Base-by-base conservation (phyloP, 1,284 basidiomycete species). In the Bondarzewia mesenterica region DNA sequence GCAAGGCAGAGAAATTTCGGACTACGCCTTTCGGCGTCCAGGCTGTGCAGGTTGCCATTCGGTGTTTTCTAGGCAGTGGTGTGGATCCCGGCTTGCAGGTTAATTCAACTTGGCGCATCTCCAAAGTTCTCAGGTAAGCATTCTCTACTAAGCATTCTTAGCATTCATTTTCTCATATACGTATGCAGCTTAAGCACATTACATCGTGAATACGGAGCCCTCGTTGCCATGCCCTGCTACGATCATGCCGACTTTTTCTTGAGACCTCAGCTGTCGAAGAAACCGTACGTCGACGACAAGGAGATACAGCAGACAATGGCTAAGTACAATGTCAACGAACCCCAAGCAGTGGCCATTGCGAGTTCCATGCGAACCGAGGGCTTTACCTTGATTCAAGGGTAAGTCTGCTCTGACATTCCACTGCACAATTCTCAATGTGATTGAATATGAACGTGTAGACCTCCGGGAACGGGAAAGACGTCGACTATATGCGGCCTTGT, bases 401-500 rank as follows among this genome's bases (percentile, higher is more conserved):
- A 60, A 54, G 78, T 67, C 20, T 23, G 27, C 27, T 22, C 21
- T 42, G 20, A 18, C 32, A 26, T 26, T 15, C 26, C 29, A 7
- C 4, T 32, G 29, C 29, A n/a, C 37, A 7, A 8, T 40, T 22
- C 43, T n/a, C n/a, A n/a, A n/a, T n/a, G 14, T 7, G 14, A 16
- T 16, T 23, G n/a, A 43, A 48, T 42, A 20, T 20, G n/a, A 26
- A 14, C 57, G 10, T 12, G 10, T 7, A 93, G 93, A 43, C 96
- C 96, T 23, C 96, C 96, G 1, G 96, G 96, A 55, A 99, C 96
- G 0, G 96, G 96, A 37, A 99, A 99, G 69, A 99, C 96, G 8
- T 97, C 93, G 44, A 99, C 96, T 0, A 99, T 99, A 55, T 91
- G 93, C 58, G 93, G 91, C 16, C 74, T 99, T n/a, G 87, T 97